These are phyloP conservation scores for Candida andamanensis DNA, from an alignment of 805 yeast genomes.

Conservation along the genomic window DNA sequence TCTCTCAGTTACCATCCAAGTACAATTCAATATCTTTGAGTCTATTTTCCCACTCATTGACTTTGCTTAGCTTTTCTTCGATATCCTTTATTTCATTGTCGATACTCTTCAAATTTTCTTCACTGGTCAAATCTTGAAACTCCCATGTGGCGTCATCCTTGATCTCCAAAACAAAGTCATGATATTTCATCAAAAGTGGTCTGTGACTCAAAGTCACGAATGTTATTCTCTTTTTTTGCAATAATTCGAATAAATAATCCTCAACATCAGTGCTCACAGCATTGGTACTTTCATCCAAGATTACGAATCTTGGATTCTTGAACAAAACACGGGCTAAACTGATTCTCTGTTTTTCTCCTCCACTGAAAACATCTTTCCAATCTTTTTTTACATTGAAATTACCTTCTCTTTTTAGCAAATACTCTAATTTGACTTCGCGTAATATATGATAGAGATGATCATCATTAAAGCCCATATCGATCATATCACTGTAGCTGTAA, in stretches of 20 bases:
- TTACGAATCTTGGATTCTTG: constrained; percentile 74
- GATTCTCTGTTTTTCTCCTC: constrained; percentile 93
- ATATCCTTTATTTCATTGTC: constrained; percentile 73
- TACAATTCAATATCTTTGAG: constrained; percentile 52
- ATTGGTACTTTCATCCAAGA: constrained; percentile 90
- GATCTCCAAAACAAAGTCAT: constrained; percentile 68
- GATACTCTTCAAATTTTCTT: constrained; percentile 59
- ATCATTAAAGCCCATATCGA: constrained; percentile 67
- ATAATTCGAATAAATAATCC: constrained; percentile 73
- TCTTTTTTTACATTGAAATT: constrained; percentile 53
- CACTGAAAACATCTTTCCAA: constrained; percentile 90
- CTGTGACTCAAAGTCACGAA: constrained; percentile 81
- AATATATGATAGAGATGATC: constrained; percentile 61
- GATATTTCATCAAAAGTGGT: constrained; percentile 79
- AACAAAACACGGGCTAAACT: constrained; percentile 82
- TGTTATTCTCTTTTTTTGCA: constrained; percentile 66
- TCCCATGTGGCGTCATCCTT: constrained; percentile 51
- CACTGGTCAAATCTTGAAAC: constrained; percentile 58
- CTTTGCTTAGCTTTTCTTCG: constrained; percentile 53
- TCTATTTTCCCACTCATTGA: constrained; percentile 55
- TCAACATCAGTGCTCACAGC: constrained; percentile 89
- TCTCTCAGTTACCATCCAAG: constrained; percentile 37
- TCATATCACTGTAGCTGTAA: constrained; percentile 68
- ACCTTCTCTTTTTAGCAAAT: constrained; percentile 65
- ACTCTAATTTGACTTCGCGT: constrained; percentile 73